These are phyloP conservation scores for Leccinum solheimii DNA, from an alignment of 1,284 basidiomycete genomes.

Conservation along the genomic window DNA sequence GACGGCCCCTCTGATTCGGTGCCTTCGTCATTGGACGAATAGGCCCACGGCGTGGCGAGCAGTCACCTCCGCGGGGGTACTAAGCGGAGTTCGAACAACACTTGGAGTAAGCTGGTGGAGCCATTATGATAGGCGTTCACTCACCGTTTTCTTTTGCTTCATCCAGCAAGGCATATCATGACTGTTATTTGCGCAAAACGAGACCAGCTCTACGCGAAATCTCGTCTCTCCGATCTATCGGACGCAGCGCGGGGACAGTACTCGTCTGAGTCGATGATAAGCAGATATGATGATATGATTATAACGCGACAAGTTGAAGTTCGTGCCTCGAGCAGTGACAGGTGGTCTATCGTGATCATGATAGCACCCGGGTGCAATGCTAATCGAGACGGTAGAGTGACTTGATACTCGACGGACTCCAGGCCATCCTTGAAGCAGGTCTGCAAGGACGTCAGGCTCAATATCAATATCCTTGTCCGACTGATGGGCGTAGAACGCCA, in stretches of 20 bases:
- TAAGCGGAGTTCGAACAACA: not conserved
- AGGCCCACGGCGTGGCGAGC: not conserved
- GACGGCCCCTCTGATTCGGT: not conserved
- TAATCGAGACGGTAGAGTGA: not conserved
- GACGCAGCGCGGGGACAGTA: not conserved
- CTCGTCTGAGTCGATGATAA: not conserved
- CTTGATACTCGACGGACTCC: not conserved
- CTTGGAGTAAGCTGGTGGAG: not conserved
- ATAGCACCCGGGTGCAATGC: not conserved
- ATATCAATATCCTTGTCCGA: not conserved
- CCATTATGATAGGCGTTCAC: too few relatives aligned
- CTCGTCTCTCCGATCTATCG: not conserved
- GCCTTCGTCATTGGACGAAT: not conserved
- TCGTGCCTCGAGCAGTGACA: not conserved
- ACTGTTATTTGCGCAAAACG: not conserved
- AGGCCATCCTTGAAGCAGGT: too few relatives aligned
- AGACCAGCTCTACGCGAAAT: not conserved
- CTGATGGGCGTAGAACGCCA: not conserved
- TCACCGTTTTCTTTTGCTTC: too few relatives aligned
- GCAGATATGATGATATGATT: not conserved
- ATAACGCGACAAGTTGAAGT: not conserved
- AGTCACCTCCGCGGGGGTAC: not conserved
- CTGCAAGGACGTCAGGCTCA: not conserved
- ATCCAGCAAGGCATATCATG: not conserved
- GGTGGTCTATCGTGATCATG: not conserved